A percentile compares a stretch with the other conserved stretches of the same genome.
phyloP scores from a whole-genome alignment of 345 rosid species.

The Eucalyptus grandis region DNA sequence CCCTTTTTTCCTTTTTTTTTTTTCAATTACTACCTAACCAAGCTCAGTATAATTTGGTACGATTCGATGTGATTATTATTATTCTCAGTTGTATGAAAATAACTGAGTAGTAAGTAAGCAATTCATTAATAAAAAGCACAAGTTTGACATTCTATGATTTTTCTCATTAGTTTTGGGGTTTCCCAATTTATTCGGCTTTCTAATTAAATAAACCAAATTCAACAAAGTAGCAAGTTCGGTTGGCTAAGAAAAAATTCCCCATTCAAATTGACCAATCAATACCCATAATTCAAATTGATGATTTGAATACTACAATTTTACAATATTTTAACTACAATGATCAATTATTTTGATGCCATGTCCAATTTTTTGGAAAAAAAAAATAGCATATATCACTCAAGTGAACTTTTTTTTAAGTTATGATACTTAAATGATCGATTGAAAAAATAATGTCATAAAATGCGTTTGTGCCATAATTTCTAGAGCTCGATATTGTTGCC shows the following conservation, averaged over 20 bases:
- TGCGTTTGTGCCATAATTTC: not conserved
- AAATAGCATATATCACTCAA: too few species aligned
- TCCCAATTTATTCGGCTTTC: not conserved
- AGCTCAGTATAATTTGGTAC: not conserved
- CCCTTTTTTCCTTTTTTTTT: not conserved
- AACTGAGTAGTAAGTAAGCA: not conserved
- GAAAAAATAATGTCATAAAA: too few species aligned
- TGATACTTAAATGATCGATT: accelerated
- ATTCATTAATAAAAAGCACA: too few species aligned
- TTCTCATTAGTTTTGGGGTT: not conserved
- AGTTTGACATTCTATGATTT: not conserved
- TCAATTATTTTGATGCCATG: not conserved
- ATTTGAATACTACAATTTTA: too few species aligned
- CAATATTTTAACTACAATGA: not conserved
- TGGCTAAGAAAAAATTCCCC: not conserved
- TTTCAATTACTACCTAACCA: not conserved
- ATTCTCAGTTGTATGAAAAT: not conserved
- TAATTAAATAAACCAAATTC: not conserved
- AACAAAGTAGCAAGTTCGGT: not conserved
- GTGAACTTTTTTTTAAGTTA: too few species aligned
- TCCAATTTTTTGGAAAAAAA: not conserved
- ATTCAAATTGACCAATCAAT: not conserved
- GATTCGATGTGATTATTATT: not conserved
- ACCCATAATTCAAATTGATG: not conserved
- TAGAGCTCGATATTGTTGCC: not conserved